These are phyloP conservation scores for Ophiostoma ips DNA, from an alignment of 2,329 filamentous ascomycete genomes.

Conservation along the genomic window DNA sequence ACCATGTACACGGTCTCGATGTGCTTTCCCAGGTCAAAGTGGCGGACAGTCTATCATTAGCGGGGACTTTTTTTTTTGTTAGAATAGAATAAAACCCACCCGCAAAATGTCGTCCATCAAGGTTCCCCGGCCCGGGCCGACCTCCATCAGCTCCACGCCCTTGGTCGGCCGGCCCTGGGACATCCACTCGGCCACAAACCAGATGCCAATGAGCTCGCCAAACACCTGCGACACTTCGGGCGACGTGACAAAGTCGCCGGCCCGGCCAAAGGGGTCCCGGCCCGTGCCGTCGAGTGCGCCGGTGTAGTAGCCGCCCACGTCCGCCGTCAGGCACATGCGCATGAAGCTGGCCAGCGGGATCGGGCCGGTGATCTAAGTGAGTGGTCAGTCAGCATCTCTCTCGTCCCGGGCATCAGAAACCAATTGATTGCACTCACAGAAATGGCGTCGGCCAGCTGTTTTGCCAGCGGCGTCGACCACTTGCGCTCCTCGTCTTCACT, in stretches of 20 bases:
- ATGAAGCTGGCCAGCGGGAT: constrained; percentile 89
- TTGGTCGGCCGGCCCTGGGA: constrained; percentile 62
- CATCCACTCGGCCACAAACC: constrained; percentile 95
- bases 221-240: constrained; percentile 97
- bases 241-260: constrained; percentile 92
- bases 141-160: constrained; percentile 80
- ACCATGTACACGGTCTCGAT: constrained; percentile 87
- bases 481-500: constrained; percentile 31
- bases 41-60: constrained; percentile 74
- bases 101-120: constrained; percentile 94
- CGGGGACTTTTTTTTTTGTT: too few species aligned
- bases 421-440: constrained; percentile 17
- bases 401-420: neutral
- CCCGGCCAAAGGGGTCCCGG: constrained; percentile 78
- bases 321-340: constrained; percentile 93
- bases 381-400: neutral
- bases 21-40: constrained; percentile 62
- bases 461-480: constrained; percentile 89
- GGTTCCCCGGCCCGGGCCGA: constrained; percentile 86
- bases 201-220: constrained; percentile 84
- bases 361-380: constrained; percentile 62
- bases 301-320: constrained; percentile 88
- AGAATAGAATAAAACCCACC: too few species aligned
- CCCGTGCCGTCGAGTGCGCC: constrained; percentile 46
- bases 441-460: constrained; percentile 75